Evolutionary conservation across 257 asterid species (phyloP).

Genomic region (Solanum pennellii): DNA sequence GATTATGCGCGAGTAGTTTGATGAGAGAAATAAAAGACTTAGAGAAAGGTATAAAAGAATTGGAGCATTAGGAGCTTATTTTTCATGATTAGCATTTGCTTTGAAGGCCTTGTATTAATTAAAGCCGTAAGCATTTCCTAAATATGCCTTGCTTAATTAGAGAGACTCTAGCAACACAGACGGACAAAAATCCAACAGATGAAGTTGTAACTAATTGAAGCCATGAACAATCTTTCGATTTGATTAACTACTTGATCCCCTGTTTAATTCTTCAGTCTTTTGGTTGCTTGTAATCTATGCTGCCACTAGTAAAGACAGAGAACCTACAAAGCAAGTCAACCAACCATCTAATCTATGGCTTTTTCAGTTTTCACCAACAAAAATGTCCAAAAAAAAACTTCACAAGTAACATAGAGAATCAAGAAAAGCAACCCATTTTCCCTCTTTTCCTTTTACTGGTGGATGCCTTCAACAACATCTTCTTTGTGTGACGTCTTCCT

Average conservation of each 20-base stretch:
- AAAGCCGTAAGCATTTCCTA: neutral
- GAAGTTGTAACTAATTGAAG: neutral
- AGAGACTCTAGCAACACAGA: neutral
- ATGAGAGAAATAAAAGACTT: constrained; percentile 15
- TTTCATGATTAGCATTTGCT: neutral
- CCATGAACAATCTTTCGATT: neutral
- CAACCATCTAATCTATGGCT: constrained; percentile 12
- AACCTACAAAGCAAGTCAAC: constrained; percentile 30
- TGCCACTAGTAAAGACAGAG: neutral
- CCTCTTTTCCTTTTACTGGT: neutral
- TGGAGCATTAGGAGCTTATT: constrained; percentile 10
- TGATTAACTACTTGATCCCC: neutral
- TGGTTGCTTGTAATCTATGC: neutral
- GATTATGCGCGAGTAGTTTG: constrained; percentile 10
- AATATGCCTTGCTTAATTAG: neutral
- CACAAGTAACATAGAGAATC: neutral
- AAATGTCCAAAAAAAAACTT: constrained; percentile 9
- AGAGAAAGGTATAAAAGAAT: constrained; percentile 7
- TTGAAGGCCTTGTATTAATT: neutral
- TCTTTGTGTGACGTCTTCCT: neutral
- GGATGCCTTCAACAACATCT: too few species aligned
- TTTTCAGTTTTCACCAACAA: neutral
- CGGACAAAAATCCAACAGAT: neutral
- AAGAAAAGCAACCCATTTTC: neutral
- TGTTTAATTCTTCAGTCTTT: neutral